phyloP scores from a whole-genome alignment of 768 basidiomycete species.

The Chlorophyllum brunneum region DNA sequence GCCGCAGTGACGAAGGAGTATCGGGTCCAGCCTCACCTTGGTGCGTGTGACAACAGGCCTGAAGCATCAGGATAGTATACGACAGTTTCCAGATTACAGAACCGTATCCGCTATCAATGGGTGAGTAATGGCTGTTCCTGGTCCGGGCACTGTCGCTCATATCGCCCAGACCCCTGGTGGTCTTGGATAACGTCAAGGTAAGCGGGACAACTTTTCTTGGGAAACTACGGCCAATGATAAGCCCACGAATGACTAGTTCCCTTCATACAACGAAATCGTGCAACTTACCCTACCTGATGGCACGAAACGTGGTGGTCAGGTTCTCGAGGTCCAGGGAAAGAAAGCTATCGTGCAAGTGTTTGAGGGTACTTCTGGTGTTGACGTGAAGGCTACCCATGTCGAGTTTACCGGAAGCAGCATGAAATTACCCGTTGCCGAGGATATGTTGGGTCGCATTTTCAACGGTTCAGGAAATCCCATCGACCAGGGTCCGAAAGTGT shows the following conservation, averaged over 20 bases:
- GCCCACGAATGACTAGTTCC: conserved; percentile 55
- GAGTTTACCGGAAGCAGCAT: conserved; percentile 98
- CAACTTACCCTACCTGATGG: conserved; percentile 94
- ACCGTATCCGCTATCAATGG: conserved; percentile 99
- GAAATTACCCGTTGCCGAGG: conserved; percentile 98
- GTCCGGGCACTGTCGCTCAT: conserved; percentile 7
- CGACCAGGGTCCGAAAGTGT: conserved; percentile 97
- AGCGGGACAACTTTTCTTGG: conserved; percentile 9
- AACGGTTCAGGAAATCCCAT: conserved; percentile 98
- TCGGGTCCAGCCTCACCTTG: conserved; percentile 84
- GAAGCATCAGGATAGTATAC: conserved; percentile 9
- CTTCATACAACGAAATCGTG: conserved; percentile 98
- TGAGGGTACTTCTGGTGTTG: conserved; percentile 95
- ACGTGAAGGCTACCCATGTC: conserved; percentile 96
- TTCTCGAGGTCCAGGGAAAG: conserved; percentile 96
- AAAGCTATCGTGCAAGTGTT: conserved; percentile 99
- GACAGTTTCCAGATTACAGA: conserved; percentile 69
- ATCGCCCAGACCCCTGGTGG: conserved; percentile 76
- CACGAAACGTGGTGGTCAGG: conserved; percentile 91
- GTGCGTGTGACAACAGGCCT: conserved; percentile 41
- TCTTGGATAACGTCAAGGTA: conserved; percentile 98
- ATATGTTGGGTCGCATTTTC: conserved; percentile 99
- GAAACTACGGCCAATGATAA: not conserved
- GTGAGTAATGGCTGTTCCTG: conserved; percentile 38
- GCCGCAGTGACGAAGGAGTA: conserved; percentile 88